phyloP scores from a whole-genome alignment of 768 basidiomycete species.

The Podaxis sp. region DNA sequence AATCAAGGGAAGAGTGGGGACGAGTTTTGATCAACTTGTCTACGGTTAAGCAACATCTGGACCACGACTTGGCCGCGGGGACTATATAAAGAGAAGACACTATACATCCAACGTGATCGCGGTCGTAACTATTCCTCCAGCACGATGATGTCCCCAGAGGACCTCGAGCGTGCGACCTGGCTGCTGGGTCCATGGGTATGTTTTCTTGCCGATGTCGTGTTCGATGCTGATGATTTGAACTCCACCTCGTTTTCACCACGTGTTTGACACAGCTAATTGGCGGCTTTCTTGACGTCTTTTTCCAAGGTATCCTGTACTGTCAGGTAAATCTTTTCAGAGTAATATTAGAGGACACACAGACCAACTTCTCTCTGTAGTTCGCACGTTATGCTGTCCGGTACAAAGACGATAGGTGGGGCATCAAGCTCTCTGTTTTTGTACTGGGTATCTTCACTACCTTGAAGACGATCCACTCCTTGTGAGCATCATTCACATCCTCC shows the following conservation, averaged over 20 bases:
- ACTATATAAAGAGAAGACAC: not conserved
- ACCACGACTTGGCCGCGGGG: not conserved
- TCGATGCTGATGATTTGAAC: not conserved
- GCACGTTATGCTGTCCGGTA: constrained; percentile 27
- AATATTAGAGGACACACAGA: not conserved
- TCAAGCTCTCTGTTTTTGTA: constrained; percentile 24
- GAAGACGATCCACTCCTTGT: constrained; percentile 34
- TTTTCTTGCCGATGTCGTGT: not conserved
- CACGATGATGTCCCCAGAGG: constrained; percentile 25
- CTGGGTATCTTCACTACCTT: constrained; percentile 28
- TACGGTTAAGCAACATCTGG: not conserved
- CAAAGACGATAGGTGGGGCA: constrained; percentile 22
- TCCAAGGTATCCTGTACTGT: constrained; percentile 32
- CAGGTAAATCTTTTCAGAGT: constrained; percentile 23
- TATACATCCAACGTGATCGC: not conserved
- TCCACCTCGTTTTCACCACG: not conserved
- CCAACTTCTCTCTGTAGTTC: constrained; percentile 22
- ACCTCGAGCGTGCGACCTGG: constrained; percentile 24
- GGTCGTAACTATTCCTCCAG: not conserved
- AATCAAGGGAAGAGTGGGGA: not conserved
- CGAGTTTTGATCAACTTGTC: constrained; percentile 1
- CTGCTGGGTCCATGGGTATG: constrained; percentile 35
- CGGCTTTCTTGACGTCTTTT: constrained; percentile 26
- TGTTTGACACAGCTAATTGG: constrained; percentile 28
- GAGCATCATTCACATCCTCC: constrained; percentile 10